phyloP scores from a whole-genome alignment of 768 basidiomycete species.

The Rhizopogon salebrosus region DNA sequence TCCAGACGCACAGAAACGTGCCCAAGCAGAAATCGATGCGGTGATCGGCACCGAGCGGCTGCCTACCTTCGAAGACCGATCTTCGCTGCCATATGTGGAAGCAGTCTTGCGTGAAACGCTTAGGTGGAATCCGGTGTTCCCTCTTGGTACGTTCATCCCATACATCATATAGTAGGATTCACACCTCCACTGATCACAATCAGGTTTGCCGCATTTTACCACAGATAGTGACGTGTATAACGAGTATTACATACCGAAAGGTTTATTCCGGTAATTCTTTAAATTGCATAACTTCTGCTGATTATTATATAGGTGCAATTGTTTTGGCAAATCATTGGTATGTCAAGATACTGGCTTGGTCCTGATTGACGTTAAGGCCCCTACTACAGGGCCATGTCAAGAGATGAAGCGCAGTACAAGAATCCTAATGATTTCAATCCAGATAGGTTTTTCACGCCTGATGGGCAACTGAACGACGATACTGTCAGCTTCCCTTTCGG shows the following conservation, averaged over 20 bases:
- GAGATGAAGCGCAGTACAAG: constrained; percentile 20
- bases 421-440: constrained; percentile 23
- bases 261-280: constrained; percentile 1
- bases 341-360: neutral
- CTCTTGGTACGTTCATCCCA: constrained; percentile 16
- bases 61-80: constrained; percentile 22
- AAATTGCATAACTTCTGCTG: constrained; percentile 4
- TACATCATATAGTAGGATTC: neutral
- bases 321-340: constrained; percentile 28
- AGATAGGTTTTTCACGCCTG: constrained; percentile 20
- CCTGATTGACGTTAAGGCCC: constrained; percentile 7
- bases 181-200: neutral
- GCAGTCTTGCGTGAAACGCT: constrained; percentile 31
- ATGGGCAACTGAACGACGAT: constrained; percentile 22
- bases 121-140: constrained; percentile 29
- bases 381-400: constrained; percentile 21
- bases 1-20: constrained; percentile 29
- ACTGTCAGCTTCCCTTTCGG: constrained; percentile 19
- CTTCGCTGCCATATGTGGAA: constrained; percentile 25
- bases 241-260: constrained; percentile 22
- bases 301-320: constrained; percentile 19
- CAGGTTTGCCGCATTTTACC: constrained; percentile 26
- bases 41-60: constrained; percentile 23
- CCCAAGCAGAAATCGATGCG: constrained; percentile 29
- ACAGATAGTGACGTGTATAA: constrained; percentile 20